phyloP scores from a whole-genome alignment of 2,329 filamentous ascomycete species.

The Dactylellina cionopaga region DNA sequence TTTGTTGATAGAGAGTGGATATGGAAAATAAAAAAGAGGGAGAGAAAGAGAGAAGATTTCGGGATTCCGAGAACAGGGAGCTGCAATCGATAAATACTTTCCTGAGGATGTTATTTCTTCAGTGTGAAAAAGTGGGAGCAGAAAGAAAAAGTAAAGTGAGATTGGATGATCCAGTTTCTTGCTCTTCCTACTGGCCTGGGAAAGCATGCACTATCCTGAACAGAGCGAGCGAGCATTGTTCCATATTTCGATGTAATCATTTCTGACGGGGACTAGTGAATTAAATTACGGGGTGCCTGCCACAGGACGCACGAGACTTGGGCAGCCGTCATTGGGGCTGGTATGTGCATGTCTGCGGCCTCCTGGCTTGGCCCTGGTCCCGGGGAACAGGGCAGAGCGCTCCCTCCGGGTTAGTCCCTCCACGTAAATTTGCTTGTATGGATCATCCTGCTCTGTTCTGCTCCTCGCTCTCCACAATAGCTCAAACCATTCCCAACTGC shows the following conservation, averaged over 20 bases:
- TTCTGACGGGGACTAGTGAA: constrained; percentile 51
- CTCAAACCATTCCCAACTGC: constrained; percentile 25
- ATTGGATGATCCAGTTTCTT: constrained; percentile 52
- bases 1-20: constrained; percentile 30
- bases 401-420: constrained; percentile 26
- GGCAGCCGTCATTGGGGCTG: constrained; percentile 49
- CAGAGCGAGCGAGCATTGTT: constrained; percentile 49
- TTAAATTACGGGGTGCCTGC: constrained; percentile 52
- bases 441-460: constrained; percentile 40
- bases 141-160: constrained; percentile 48
- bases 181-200: constrained; percentile 50
- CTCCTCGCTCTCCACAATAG: constrained; percentile 28
- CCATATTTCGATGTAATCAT: constrained; percentile 52
- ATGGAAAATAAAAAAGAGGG: constrained; percentile 1
- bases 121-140: constrained; percentile 30
- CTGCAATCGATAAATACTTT: constrained; percentile 53
- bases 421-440: constrained; percentile 50
- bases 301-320: constrained; percentile 51
- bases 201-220: constrained; percentile 53
- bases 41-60: constrained; percentile 27
- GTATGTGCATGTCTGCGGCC: constrained; percentile 41
- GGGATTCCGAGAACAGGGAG: constrained; percentile 40
- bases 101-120: constrained; percentile 49
- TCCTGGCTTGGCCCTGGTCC: constrained; percentile 37
- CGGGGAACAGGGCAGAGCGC: constrained; percentile 10